Evolutionary conservation across 805 yeast genomes (phyloP).

Genomic region (Saccharomycopsis synnaedendra): DNA sequence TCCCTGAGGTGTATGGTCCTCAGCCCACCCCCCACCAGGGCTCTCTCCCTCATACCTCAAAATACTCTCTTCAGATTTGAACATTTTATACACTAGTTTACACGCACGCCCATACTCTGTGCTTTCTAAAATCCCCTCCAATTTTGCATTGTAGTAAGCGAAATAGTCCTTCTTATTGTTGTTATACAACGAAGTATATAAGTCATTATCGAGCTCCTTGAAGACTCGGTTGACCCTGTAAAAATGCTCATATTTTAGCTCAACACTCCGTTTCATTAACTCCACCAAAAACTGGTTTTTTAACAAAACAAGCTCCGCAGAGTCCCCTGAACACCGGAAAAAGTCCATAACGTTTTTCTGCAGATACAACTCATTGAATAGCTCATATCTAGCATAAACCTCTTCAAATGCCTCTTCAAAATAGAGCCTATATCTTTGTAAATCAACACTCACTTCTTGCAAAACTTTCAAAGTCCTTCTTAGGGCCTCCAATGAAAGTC

Average conservation of each 20-base stretch:
- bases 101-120: not conserved
- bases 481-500: constrained; percentile 2
- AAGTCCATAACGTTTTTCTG: constrained; percentile 5
- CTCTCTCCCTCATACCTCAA: not conserved
- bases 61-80: constrained; percentile 5
- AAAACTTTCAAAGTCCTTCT: constrained; percentile 3
- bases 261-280: constrained; percentile 1
- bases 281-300: constrained; percentile 12
- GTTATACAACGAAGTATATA: constrained; percentile 6
- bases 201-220: not conserved
- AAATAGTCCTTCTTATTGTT: constrained; percentile 7
- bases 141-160: constrained; percentile 4
- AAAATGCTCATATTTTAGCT: constrained; percentile 9
- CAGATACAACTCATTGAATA: not conserved
- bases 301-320: not conserved
- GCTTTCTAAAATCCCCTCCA: constrained; percentile 3
- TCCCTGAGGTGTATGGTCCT: too few species aligned
- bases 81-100: constrained; percentile 3
- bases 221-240: constrained; percentile 2
- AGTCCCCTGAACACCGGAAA: constrained; percentile 10
- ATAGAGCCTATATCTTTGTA: not conserved
- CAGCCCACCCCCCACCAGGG: too few species aligned
- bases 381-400: constrained; percentile 1
- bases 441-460: not conserved
- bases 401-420: constrained; percentile 9